phyloP scores from a whole-genome alignment of 75 land plant species.

The Pinus tabuliformis region DNA sequence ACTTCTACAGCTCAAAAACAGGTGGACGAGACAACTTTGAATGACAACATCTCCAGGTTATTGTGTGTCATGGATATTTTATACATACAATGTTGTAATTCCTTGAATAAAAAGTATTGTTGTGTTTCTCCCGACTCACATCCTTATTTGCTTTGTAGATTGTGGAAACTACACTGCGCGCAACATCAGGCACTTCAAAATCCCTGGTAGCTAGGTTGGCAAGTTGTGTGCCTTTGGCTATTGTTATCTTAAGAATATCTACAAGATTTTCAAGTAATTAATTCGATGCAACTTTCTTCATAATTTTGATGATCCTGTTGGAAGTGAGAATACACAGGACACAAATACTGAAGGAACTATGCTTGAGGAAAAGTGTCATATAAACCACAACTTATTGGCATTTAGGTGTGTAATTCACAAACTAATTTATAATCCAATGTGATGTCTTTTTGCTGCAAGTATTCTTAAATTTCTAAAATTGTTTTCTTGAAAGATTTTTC shows the following conservation, averaged over 20 bases:
- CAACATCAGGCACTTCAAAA: slow-evolving; percentile 52
- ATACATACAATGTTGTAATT: neutral
- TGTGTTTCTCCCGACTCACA: neutral
- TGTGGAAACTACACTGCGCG: slow-evolving; percentile 59
- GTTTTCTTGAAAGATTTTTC: neutral
- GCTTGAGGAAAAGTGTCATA: slow-evolving; percentile 90
- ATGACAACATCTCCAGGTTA: slow-evolving; percentile 84
- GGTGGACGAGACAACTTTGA: slow-evolving; percentile 82
- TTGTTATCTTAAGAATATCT: neutral
- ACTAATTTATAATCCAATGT: slow-evolving; percentile 50
- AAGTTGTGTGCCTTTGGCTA: slow-evolving; percentile 3
- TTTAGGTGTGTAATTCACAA: slow-evolving; percentile 86
- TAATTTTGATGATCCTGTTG: slow-evolving; percentile 93
- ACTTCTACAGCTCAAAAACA: slow-evolving; percentile 74
- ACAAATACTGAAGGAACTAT: slow-evolving; percentile 76
- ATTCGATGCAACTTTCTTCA: slow-evolving; percentile 18
- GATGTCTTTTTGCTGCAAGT: neutral
- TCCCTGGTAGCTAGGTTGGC: slow-evolving; percentile 78
- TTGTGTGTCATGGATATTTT: slow-evolving; percentile 23
- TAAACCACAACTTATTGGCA: slow-evolving; percentile 80
- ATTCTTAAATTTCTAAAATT: neutral
- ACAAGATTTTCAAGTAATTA: neutral
- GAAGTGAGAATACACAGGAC: slow-evolving; percentile 85
- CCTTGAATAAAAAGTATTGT: neutral
- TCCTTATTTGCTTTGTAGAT: slow-evolving; percentile 38